These are phyloP conservation scores for Priceomyces melissophilus DNA, from an alignment of 805 yeast genomes.

Conservation along the genomic window DNA sequence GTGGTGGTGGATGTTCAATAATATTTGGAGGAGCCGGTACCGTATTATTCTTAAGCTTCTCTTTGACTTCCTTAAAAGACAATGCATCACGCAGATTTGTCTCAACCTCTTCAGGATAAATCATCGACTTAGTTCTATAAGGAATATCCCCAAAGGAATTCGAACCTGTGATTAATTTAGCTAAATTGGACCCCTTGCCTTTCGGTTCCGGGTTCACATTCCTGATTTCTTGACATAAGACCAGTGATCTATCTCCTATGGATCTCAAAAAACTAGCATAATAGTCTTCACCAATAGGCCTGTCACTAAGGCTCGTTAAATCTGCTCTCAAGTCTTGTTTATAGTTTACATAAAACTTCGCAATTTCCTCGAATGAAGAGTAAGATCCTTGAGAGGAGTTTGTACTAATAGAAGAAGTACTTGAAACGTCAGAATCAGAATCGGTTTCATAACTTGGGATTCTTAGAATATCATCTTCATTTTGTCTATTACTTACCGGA, in stretches of 20 bases:
- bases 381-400: conserved; percentile 28
- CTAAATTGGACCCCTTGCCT: conserved; percentile 41
- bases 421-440: conserved; percentile 4
- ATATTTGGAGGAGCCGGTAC: conserved; percentile 7
- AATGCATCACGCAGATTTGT: conserved; percentile 9
- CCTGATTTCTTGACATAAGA: conserved; percentile 33
- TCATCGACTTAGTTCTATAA: conserved; percentile 39
- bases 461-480: background rate
- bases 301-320: conserved; percentile 11
- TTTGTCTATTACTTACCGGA: background rate
- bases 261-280: conserved; percentile 23
- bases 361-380: conserved; percentile 38
- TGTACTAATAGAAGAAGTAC: conserved; percentile 11
- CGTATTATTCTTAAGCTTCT: conserved; percentile 19
- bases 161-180: conserved; percentile 41
- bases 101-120: conserved; percentile 26
- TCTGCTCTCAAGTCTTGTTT: conserved; percentile 16
- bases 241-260: conserved; percentile 33
- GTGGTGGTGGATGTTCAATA: conserved; percentile 8
- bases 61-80: conserved; percentile 34
- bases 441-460: background rate
- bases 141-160: conserved; percentile 37
- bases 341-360: conserved; percentile 29
- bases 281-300: conserved; percentile 22
- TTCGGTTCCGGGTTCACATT: conserved; percentile 36